Percentiles rank a stretch among this genome's conserved stretches.
These are phyloP conservation scores for Ceratobasidium sp. DNA, from an alignment of 1,284 basidiomycete genomes.

Conservation along the genomic window DNA sequence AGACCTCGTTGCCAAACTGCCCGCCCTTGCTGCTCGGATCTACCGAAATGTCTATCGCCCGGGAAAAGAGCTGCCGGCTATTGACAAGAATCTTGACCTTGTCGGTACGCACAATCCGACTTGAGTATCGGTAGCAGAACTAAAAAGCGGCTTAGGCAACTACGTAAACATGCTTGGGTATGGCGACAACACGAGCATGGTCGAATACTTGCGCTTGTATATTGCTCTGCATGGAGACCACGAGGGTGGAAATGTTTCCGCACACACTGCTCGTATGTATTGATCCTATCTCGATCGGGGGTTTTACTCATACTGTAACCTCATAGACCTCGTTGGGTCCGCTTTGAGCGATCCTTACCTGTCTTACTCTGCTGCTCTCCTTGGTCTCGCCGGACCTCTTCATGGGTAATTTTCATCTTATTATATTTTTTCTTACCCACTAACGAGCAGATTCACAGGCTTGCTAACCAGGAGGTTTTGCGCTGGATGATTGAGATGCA, in stretches of 20 bases:
- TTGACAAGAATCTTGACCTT: slow-evolving; percentile 75
- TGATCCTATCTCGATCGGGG: background rate
- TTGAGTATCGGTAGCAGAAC: too few relatives aligned
- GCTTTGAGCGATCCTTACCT: slow-evolving; percentile 93
- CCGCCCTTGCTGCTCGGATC: slow-evolving; percentile 87
- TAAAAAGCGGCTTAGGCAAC: slow-evolving; percentile 81
- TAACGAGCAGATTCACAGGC: slow-evolving; percentile 55
- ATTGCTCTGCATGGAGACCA: slow-evolving; percentile 56
- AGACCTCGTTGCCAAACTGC: slow-evolving; percentile 86
- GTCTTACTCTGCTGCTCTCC: slow-evolving; percentile 88
- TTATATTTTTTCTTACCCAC: background rate
- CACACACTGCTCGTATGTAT: slow-evolving; percentile 77
- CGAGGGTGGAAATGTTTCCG: slow-evolving; percentile 93
- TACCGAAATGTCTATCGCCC: slow-evolving; percentile 90
- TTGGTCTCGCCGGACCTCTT: slow-evolving; percentile 88
- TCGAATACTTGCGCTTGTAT: slow-evolving; percentile 89
- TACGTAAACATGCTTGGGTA: slow-evolving; percentile 88
- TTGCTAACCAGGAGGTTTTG: slow-evolving; percentile 90
- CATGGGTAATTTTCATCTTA: slow-evolving; percentile 72
- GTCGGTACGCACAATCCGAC: slow-evolving; percentile 63
- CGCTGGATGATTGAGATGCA: slow-evolving; percentile 89
- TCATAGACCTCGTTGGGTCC: slow-evolving; percentile 87
- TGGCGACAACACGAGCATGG: slow-evolving; percentile 81
- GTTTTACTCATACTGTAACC: background rate
- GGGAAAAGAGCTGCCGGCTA: slow-evolving; percentile 59